Conservation (phyloP, 306 rosid species). For the Rosa chinensis region DNA sequence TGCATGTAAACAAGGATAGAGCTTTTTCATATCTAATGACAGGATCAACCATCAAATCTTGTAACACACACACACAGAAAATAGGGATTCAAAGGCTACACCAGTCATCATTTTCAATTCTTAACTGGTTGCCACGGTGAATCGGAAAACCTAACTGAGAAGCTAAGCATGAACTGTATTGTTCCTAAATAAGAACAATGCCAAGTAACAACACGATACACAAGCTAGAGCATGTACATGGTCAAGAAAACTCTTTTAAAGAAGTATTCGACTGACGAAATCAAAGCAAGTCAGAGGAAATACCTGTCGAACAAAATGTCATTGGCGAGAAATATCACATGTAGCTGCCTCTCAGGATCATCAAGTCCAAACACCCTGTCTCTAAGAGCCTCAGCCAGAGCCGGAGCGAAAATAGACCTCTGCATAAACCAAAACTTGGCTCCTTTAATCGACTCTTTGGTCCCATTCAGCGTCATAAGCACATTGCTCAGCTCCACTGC, state of each 20-base stretch:
- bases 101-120: not conserved
- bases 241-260: no score
- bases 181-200: not conserved
- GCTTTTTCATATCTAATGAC: not conserved
- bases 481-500: constrained; percentile 70
- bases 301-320: constrained; percentile 96
- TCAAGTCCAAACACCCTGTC: constrained; percentile 76
- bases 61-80: not conserved
- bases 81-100: not conserved
- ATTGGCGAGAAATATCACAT: constrained; percentile 83
- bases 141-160: not conserved
- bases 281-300: not conserved
- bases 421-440: constrained; percentile 98
- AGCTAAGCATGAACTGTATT: not conserved
- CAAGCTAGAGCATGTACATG: not conserved
- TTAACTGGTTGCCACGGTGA: not conserved
- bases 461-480: constrained; percentile 73
- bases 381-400: constrained; percentile 85
- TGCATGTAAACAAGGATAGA: not conserved
- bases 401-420: constrained; percentile 92
- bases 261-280: not conserved
- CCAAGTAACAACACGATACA: not conserved
- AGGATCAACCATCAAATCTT: not conserved
- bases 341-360: constrained; percentile 89
- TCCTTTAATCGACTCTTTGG: constrained; percentile 89